phyloP scores from a whole-genome alignment of 2,329 filamentous ascomycete genomes.

The Trichoderma endophyticum region DNA sequence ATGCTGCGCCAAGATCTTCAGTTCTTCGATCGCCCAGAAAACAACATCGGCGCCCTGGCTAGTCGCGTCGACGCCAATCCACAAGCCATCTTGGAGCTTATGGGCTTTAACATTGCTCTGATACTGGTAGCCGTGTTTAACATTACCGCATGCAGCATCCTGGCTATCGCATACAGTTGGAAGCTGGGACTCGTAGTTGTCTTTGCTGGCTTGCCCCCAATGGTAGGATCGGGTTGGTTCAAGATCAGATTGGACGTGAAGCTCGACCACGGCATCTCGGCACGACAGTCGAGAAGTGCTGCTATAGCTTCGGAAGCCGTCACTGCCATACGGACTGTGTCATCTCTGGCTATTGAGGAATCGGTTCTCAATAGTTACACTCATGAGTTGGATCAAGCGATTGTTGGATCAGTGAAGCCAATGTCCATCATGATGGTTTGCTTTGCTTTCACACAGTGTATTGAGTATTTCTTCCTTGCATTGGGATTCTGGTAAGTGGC shows the following conservation, averaged over 20 bases:
- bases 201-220: slow-evolving; percentile 38
- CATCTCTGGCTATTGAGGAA: slow-evolving; percentile 42
- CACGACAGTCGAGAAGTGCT: slow-evolving; percentile 36
- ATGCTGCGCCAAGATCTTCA: slow-evolving; percentile 41
- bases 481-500: slow-evolving; percentile 38
- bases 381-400: slow-evolving; percentile 30
- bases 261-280: slow-evolving; percentile 37
- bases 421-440: slow-evolving; percentile 35
- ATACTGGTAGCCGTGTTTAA: slow-evolving; percentile 39
- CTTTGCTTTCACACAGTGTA: slow-evolving; percentile 37
- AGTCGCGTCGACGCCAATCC: slow-evolving; percentile 38
- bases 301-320: slow-evolving; percentile 44
- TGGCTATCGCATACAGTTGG: slow-evolving; percentile 46
- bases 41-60: slow-evolving; percentile 37
- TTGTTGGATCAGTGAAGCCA: slow-evolving; percentile 30
- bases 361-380: slow-evolving; percentile 32
- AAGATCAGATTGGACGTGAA: slow-evolving; percentile 40
- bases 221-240: slow-evolving; percentile 37
- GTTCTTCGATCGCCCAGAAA: slow-evolving; percentile 42
- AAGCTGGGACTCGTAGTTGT: slow-evolving; percentile 49
- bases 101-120: slow-evolving; percentile 41
- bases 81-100: slow-evolving; percentile 40
- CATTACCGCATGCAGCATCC: slow-evolving; percentile 36
- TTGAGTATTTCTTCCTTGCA: slow-evolving; percentile 39
- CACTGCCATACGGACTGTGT: slow-evolving; percentile 40